Evolutionary conservation across 306 rosid genomes (phyloP).

Genomic region (Adenanthera pavonina): DNA sequence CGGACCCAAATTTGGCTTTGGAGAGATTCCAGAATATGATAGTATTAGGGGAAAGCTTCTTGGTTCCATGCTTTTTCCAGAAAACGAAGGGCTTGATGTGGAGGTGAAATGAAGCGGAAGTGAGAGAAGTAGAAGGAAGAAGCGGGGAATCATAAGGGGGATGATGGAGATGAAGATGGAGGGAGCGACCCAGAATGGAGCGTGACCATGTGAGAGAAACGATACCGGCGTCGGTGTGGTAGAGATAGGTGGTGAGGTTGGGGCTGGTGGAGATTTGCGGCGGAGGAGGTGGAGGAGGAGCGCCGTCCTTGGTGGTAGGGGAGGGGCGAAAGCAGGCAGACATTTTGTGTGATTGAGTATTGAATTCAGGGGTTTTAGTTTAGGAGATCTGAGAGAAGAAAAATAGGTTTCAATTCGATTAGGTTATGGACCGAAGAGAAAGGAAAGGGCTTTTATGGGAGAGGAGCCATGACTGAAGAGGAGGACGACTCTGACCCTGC

Average conservation of each 20-base stretch:
- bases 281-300: constrained; percentile 31
- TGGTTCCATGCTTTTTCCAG: constrained; percentile 84
- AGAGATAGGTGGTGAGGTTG: constrained; percentile 74
- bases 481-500: neutral
- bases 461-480: neutral
- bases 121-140: neutral
- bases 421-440: neutral
- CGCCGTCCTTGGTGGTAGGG: constrained; percentile 28
- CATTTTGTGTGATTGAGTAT: neutral
- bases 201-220: constrained; percentile 91
- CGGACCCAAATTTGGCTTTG: constrained; percentile 62
- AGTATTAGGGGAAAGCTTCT: constrained; percentile 57
- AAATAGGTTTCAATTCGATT: neutral
- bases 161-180: constrained; percentile 66
- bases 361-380: neutral
- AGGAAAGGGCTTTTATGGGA: neutral
- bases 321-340: constrained; percentile 59
- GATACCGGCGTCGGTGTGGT: constrained; percentile 73
- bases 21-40: constrained; percentile 78
- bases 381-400: constrained; percentile 39
- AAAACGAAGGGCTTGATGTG: constrained; percentile 72
- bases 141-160: constrained; percentile 71
- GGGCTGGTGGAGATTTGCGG: constrained; percentile 64
- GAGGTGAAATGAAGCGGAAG: constrained; percentile 53
- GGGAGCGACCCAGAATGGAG: constrained; percentile 81